Evolutionary conservation across 116 monocot genomes (phyloP), one percentile per base, ranked within the genome.

Genomic region (Iris pallida): DNA sequence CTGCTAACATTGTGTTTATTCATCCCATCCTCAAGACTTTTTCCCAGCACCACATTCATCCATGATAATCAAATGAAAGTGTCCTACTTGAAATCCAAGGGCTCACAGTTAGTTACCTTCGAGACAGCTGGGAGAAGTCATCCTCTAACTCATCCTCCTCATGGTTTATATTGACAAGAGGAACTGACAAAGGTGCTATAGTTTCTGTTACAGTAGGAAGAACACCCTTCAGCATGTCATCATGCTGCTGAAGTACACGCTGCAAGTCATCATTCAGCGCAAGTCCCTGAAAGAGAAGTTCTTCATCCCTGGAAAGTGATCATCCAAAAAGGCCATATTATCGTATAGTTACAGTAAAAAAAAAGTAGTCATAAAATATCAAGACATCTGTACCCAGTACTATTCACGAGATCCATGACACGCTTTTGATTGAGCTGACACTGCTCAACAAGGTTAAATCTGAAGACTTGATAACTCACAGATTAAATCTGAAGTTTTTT

Each of bases 241-340:
- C 85, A 76, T 97, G 85, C 42, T 79, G 78, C 67, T 84, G 81
- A 72, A 97, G 83, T 16, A 86, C 90, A 43, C 80, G 83, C 66
- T 92, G 92, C 56, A 97, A 63, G 55, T 92, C 85, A 72, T 92
- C 97, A 71, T 97, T 97, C 20, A 97, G 72, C 6, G 82, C 75
- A 55, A 97, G 81, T 20, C 81, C 87, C 66, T 86, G 87, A 74
- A 75, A 85, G 16, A 97, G 64, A 74, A 92, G 85, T 4, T 79
- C 77, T 76, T 97, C 97, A 68, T 97, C 88, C 53, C 97, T 97
- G 83, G 13, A 72, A 61, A 71, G 19, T 13, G 17, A 55, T 13
- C 2, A 76, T 60, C 15, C 55, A 19, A 64, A 42, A 30, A 30
- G 30, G 30, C 30, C 30, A 30, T 59, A 63, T 30, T 63, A 48